These are phyloP conservation scores for Elsinoe batatas DNA, from an alignment of 2,329 filamentous ascomycete species.

Conservation along the genomic window DNA sequence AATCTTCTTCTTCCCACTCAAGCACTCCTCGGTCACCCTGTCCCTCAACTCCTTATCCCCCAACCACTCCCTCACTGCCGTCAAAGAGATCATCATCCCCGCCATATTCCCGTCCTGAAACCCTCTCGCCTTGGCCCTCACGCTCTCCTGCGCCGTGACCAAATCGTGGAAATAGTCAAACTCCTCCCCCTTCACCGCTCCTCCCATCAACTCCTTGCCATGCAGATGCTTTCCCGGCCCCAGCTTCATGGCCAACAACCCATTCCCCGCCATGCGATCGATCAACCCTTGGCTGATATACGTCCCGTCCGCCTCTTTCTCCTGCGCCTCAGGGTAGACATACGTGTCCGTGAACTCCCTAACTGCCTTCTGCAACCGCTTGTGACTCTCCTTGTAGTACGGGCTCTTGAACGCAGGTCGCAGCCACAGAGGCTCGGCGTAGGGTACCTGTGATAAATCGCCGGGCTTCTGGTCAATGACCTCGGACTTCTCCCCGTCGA, in stretches of 20 bases:
- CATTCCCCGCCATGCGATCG: constrained; percentile 63
- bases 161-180: constrained; percentile 83
- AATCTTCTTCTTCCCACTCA: constrained; percentile 77
- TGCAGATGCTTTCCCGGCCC: constrained; percentile 76
- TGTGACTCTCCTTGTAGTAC: constrained; percentile 70
- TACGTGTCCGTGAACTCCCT: constrained; percentile 63
- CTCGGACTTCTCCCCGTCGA: constrained; percentile 65
- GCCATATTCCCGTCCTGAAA: constrained; percentile 84
- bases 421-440: constrained; percentile 78
- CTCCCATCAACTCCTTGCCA: constrained; percentile 57
- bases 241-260: constrained; percentile 70
- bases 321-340: constrained; percentile 63
- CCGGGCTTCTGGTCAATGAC: constrained; percentile 60
- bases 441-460: constrained; percentile 67
- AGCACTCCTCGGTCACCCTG: constrained; percentile 59
- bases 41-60: constrained; percentile 57
- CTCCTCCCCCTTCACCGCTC: constrained; percentile 60
- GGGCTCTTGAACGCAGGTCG: constrained; percentile 65
- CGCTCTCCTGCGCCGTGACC: constrained; percentile 62
- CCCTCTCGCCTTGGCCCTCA: constrained; percentile 60
- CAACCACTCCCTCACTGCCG: constrained; percentile 71
- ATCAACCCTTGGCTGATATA: constrained; percentile 63
- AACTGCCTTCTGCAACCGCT: constrained; percentile 56
- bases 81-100: constrained; percentile 74
- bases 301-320: constrained; percentile 63